These are phyloP conservation scores for Eremochloa ophiuroides DNA, from an alignment of 176 grass and related monocot genomes.

Conservation along the genomic window DNA sequence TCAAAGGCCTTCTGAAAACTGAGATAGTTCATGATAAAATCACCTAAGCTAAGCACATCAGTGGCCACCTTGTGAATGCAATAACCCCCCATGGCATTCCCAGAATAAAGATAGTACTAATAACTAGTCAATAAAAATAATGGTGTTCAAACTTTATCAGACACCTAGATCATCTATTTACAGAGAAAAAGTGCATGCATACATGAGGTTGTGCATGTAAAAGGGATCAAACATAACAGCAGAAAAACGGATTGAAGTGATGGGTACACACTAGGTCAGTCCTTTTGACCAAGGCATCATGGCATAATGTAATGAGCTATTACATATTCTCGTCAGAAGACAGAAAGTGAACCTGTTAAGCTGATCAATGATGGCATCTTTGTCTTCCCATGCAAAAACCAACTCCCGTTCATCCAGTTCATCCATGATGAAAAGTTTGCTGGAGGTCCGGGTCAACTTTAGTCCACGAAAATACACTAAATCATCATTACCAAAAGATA, in stretches of 20 bases:
- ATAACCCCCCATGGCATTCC: neutral
- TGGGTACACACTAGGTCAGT: neutral
- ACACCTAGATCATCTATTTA: neutral
- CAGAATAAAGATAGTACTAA: neutral
- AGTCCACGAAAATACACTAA: slow-evolving; percentile 47
- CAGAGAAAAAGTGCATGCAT: neutral
- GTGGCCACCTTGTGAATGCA: neutral
- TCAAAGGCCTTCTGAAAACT: neutral
- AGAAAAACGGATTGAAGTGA: neutral
- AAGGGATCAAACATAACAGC: neutral
- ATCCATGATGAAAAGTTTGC: slow-evolving; percentile 53
- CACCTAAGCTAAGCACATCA: neutral
- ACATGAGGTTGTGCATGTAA: neutral
- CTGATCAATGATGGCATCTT: slow-evolving; percentile 48
- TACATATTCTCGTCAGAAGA: neutral
- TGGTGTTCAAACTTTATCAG: neutral
- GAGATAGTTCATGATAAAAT: neutral
- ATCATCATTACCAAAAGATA: slow-evolving; percentile 56
- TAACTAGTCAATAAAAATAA: neutral
- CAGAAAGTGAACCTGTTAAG: slow-evolving; percentile 31
- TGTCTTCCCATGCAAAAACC: slow-evolving; percentile 59
- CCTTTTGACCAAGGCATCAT: neutral
- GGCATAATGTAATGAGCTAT: neutral
- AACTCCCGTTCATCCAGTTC: slow-evolving; percentile 52
- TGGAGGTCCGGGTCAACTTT: slow-evolving; percentile 42